Base-by-base conservation (phyloP, 306 rosid genomes). In the Chamaecrista fasciculata region DNA sequence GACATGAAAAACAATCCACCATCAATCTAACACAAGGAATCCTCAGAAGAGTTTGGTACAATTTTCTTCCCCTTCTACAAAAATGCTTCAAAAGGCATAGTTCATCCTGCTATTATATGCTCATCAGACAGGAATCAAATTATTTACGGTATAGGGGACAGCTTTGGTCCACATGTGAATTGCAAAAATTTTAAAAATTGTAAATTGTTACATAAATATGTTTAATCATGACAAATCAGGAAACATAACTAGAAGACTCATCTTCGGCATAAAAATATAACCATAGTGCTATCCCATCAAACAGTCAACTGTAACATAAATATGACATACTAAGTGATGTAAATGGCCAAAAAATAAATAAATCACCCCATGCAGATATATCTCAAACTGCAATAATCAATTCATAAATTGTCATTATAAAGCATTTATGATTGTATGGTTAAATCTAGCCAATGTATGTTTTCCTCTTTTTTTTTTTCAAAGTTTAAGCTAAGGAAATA, bases 121-220 rank as follows among this genome's bases (percentile, higher is more conserved):
- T 63, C 4, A 28, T 28, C 2, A 28, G 16, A 37, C 43, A 37
- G 2, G 43, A 37, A 8, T 7, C 43, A 37, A 37, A 2, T 2
- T 37, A 37, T 5, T 7, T 37, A 37, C 43, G 50, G 20, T 40
- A 21, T 44, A 23, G 55, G 40, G 8, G 44, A 57, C 6, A 63
- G 49, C 6, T 14, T 36, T 43, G 24, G 15, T 31, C 46, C 28
- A 53, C 20, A 33, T 23, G 50, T 42, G 43, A 43, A 44, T 14
- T 43, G 42, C 31, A 4, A 51, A 66, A 5, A 11, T 52, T 24
- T 47, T 43, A 62, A 42, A 55, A 3, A 26, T 25, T 26, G 21
- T 57, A 66, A 66, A 60, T 71, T 50, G 42, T 20, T 48, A 36
- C 21, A 56, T 25, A 61, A 68, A 77, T 24, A 11, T 60, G 67